phyloP scores from a whole-genome alignment of 228 moss, liverwort and hornwort genomes.

The Sphagnum fallax region DNA sequence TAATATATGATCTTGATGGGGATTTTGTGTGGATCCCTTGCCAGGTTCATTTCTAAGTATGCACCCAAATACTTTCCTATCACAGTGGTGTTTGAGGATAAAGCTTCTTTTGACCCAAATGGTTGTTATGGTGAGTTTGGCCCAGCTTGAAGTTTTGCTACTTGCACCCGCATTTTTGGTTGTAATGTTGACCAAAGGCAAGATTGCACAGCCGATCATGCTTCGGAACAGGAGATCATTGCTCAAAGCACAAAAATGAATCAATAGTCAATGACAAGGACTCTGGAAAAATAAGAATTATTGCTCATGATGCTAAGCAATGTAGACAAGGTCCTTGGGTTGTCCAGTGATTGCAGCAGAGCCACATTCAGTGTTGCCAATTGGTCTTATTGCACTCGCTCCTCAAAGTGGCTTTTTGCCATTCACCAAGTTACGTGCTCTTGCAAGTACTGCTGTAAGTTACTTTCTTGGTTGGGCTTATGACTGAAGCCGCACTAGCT shows the following conservation, averaged over 20 bases:
- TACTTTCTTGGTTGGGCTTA: not conserved
- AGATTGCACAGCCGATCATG: not conserved
- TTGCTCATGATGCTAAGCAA: not conserved
- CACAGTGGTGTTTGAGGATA: slow-evolving; percentile 62
- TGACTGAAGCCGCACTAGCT: no score
- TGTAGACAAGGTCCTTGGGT: slow-evolving; percentile 6
- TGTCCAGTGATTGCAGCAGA: slow-evolving; percentile 69
- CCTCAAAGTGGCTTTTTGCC: slow-evolving; percentile 57
- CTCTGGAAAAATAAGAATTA: not conserved
- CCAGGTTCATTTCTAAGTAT: slow-evolving; percentile 55
- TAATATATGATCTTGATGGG: not conserved
- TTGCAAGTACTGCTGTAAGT: slow-evolving; percentile 72
- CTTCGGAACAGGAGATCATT: not conserved
- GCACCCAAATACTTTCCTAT: slow-evolving; percentile 76
- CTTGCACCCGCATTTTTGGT: not conserved
- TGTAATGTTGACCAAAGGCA: not conserved
- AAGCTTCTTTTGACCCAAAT: slow-evolving; percentile 47
- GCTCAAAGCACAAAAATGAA: not conserved
- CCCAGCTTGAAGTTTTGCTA: no score
- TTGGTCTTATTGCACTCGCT: slow-evolving; percentile 60
- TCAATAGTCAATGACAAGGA: no score
- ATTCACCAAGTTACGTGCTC: slow-evolving; percentile 40
- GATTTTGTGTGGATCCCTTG: slow-evolving; percentile 2
- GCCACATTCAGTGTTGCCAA: slow-evolving; percentile 82
- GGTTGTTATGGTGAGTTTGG: slow-evolving; percentile 53